A percentile compares a stretch with the other conserved stretches of the same genome.
Conservation (phyloP, 2,329 filamentous ascomycete genomes). For the Talaromyces sp. region DNA sequence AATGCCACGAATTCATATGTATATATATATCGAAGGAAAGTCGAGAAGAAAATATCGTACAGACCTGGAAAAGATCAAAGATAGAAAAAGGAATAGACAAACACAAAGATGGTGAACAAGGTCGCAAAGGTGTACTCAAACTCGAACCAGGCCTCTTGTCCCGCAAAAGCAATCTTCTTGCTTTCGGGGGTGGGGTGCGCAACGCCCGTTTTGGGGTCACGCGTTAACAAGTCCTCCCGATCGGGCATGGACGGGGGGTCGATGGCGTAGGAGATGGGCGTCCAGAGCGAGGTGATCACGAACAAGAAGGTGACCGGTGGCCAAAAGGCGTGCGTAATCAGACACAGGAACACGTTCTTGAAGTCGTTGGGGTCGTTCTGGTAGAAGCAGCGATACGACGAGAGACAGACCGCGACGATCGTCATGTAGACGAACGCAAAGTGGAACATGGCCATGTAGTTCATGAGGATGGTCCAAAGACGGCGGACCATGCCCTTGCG, state of each 20-base stretch:
- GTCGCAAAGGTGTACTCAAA: conserved; percentile 53
- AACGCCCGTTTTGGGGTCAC: conserved; percentile 52
- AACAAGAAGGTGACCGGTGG: conserved; percentile 58
- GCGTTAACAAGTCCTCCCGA: conserved; percentile 54
- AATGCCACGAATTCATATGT: neutral
- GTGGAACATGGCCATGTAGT: conserved; percentile 57
- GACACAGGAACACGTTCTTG: conserved; percentile 46
- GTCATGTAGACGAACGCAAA: conserved; percentile 53
- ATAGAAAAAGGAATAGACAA: conserved; percentile 42
- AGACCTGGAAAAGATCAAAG: neutral
- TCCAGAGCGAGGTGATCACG: conserved; percentile 55
- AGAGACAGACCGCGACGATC: conserved; percentile 49
- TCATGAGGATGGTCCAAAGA: conserved; percentile 53
- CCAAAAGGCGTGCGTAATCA: conserved; percentile 61
- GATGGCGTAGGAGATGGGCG: conserved; percentile 58
- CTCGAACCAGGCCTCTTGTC: conserved; percentile 56
- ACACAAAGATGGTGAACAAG: conserved; percentile 49
- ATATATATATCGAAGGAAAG: conserved; percentile 1
- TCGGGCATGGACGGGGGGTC: conserved; percentile 58
- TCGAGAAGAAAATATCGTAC: conserved; percentile 7
- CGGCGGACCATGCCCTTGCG: conserved; percentile 48
- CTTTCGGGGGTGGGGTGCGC: conserved; percentile 45
- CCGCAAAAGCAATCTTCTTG: conserved; percentile 55
- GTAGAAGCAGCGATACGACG: conserved; percentile 51
- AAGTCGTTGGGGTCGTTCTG: conserved; percentile 31